Percentiles rank a stretch among this genome's conserved stretches.
Conservation (phyloP, 1,284 basidiomycete species). For the Hymenochaete sp. region DNA sequence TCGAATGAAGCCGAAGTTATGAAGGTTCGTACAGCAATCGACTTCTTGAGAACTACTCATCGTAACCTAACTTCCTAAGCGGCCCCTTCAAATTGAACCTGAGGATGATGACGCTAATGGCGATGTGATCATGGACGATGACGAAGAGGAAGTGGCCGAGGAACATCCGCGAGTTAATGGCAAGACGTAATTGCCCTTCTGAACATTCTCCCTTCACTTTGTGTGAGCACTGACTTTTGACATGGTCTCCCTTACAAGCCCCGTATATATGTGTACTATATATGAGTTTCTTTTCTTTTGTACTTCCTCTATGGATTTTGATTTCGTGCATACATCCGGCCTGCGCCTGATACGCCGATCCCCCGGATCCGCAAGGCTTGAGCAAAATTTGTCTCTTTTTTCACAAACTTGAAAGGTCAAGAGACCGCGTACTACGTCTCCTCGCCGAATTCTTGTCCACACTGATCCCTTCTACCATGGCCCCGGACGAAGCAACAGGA, state of each 20-base stretch:
- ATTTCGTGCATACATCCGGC: no score
- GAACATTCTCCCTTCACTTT: no score
- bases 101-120: conserved; percentile 32
- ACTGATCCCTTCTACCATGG: background rate
- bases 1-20: conserved; percentile 89
- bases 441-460: conserved; percentile 2
- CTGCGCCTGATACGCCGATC: no score
- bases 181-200: conserved; percentile 4
- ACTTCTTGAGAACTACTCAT: conserved; percentile 10
- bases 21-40: conserved; percentile 47
- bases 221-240: no score
- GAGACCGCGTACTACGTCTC: background rate
- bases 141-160: conserved; percentile 19
- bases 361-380: no score
- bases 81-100: conserved; percentile 7
- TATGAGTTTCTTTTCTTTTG: no score
- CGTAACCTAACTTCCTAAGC: conserved; percentile 3
- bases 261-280: no score
- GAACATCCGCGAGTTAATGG: conserved; percentile 2
- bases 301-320: no score
- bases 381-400: background rate
- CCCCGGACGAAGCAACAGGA: conserved; percentile 27
- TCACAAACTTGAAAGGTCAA: background rate
- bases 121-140: conserved; percentile 24
- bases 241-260: no score